Base-by-base conservation (phyloP, 768 basidiomycete species). In the Mrakia blollopis region DNA sequence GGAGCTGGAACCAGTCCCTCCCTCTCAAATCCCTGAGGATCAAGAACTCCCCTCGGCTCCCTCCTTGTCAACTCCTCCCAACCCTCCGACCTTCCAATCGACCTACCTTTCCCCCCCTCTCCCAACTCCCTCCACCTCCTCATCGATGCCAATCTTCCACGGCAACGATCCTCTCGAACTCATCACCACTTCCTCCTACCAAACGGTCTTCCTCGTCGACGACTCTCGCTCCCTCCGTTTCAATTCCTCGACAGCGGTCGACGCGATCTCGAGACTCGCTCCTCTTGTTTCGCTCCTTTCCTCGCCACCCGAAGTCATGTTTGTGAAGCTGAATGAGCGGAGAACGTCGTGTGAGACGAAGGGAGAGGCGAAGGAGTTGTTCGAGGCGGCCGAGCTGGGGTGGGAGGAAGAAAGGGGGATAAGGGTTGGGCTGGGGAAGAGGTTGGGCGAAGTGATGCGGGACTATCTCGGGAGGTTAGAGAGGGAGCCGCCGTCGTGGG, bases 191-290 rank as follows among this genome's bases (percentile, higher is more conserved):
- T 57, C 62, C 5, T 10, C 14, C 25, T 68, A 75, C 50, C 44
- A 54, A 13, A 75, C 74, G 11, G 21, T 67, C 37, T 10, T 75
- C 47, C 65, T 75, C 11, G 44, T 67, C 23, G 74, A 75, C 52
- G 74, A 75, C 52, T 52, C 63, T 50, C 47, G 47, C 47, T 50
- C 47, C 47, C 16, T 50, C 13, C 47, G 47, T 18, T 18, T 50
- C 47, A 18, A 50, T 18, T 75, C 62, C 62, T 28, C 57, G 8
- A 1, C 30, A 23, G 65, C 65, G 35, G 35, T 30, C 9, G 32
- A 35, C 32, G 25, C 50, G 63, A 62, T 75, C 63, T 60, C 57
- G 25, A 50, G 35, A 28, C 63, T 75, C 28, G 74, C 63, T 44
- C 39, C 60, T 32, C 63, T 75, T 35, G 74, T 63, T 32, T 28